phyloP scores from a whole-genome alignment of 2,329 filamentous ascomycete species.

The Diplodia mutila region DNA sequence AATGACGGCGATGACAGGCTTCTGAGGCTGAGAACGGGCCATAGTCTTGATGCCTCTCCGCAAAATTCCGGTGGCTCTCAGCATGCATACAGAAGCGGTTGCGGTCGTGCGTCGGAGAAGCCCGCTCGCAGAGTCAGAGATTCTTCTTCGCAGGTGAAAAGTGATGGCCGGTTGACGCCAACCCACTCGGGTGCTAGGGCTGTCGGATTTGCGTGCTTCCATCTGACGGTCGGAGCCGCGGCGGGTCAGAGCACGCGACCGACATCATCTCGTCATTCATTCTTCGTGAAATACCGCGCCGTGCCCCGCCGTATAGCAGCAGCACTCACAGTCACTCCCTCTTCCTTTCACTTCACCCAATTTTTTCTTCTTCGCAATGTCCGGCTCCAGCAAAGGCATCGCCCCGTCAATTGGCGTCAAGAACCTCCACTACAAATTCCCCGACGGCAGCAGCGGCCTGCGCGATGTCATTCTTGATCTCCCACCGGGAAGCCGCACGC shows the following conservation, averaged over 20 bases:
- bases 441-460: constrained; percentile 80
- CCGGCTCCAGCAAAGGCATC: constrained; percentile 18
- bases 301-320: constrained; percentile 4
- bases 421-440: constrained; percentile 85
- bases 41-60: constrained; percentile 12
- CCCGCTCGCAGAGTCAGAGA: not conserved
- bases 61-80: constrained; percentile 1
- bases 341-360: not conserved
- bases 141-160: not conserved
- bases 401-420: constrained; percentile 64
- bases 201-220: not conserved
- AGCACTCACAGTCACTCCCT: not conserved
- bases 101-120: not conserved
- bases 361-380: constrained; percentile 1
- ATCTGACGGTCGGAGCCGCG: not conserved
- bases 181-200: not conserved
- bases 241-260: not conserved
- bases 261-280: constrained; percentile 9
- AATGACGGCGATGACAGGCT: constrained; percentile 76
- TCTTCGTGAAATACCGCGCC: not conserved
- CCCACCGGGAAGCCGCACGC: constrained; percentile 80
- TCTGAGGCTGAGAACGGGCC: constrained; percentile 29
- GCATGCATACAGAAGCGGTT: constrained; percentile 6
- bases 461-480: constrained; percentile 73
- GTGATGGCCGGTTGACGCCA: not conserved